These are phyloP conservation scores for Chaetomiaceae sp. DNA, from an alignment of 2,329 filamentous ascomycete species.

Conservation along the genomic window DNA sequence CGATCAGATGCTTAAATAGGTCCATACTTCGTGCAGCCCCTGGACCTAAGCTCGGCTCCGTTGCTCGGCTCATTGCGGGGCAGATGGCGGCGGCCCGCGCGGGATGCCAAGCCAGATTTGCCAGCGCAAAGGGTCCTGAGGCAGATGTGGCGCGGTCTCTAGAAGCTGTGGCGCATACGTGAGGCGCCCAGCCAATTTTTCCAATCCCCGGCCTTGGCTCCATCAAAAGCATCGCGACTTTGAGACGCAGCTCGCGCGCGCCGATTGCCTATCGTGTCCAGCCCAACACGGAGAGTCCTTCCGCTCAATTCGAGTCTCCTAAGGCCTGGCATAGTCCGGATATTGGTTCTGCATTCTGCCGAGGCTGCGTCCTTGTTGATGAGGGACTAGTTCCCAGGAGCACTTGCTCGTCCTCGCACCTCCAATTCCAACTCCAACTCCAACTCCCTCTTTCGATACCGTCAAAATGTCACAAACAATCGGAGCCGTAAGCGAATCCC, in stretches of 20 bases:
- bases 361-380: conserved; percentile 18
- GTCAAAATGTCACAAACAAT: conserved; percentile 71
- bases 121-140: too few species aligned
- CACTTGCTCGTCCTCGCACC: conserved; percentile 7
- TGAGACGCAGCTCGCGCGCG: neutral
- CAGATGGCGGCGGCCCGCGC: conserved; percentile 8
- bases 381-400: conserved; percentile 32
- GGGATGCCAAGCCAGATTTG: neutral
- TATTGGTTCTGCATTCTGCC: neutral
- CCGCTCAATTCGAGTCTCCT: neutral
- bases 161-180: conserved; percentile 10
- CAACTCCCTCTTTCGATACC: conserved; percentile 24
- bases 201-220: conserved; percentile 4
- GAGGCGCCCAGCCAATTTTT: conserved; percentile 19
- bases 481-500: conserved; percentile 57
- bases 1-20: neutral
- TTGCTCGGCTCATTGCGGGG: conserved; percentile 10
- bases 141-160: neutral
- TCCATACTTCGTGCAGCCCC: too few species aligned
- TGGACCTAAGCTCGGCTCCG: neutral
- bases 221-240: conserved; percentile 15
- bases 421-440: conserved; percentile 12
- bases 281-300: neutral
- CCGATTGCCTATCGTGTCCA: conserved; percentile 5
- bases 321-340: neutral